Conservation (phyloP, 1,139 yeast species). For the Hemisphaericaspora subhashii region DNA sequence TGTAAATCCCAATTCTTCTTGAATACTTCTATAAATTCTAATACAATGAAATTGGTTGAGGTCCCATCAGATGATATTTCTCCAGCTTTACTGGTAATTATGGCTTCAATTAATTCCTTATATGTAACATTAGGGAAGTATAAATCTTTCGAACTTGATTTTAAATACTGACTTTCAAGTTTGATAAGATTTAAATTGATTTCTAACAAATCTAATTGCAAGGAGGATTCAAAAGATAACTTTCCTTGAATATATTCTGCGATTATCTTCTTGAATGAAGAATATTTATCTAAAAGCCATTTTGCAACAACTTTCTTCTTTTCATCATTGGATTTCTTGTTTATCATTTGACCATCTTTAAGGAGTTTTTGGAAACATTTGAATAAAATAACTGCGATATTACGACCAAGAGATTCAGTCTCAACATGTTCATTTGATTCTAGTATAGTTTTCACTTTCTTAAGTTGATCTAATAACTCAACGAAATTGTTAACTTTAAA, state of each 20-base stretch:
- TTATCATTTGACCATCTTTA: constrained; percentile 45
- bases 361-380: constrained; percentile 60
- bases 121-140: constrained; percentile 66
- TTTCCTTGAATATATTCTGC: constrained; percentile 37
- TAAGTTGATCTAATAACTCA: constrained; percentile 40
- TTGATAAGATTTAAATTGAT: constrained; percentile 60
- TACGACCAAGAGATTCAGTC: constrained; percentile 41
- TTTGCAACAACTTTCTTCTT: constrained; percentile 48
- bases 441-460: constrained; percentile 23
- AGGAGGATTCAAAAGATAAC: constrained; percentile 38
- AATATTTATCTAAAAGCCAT: constrained; percentile 68
- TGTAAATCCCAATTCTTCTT: constrained; percentile 63
- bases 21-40: constrained; percentile 61
- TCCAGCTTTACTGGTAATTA: constrained; percentile 44
- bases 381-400: constrained; percentile 51
- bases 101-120: constrained; percentile 43
- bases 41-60: constrained; percentile 52
- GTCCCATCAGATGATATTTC: constrained; percentile 45
- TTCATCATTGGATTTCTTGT: constrained; percentile 44
- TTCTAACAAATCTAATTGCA: constrained; percentile 64
- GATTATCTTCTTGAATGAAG: constrained; percentile 49
- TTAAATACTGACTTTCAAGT: constrained; percentile 56
- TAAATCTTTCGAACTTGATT: constrained; percentile 46
- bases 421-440: constrained; percentile 22
- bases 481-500: constrained; percentile 55